These are phyloP conservation scores for Platanthera guangdongensis DNA, from an alignment of 106 monocot genomes.

Conservation along the genomic window DNA sequence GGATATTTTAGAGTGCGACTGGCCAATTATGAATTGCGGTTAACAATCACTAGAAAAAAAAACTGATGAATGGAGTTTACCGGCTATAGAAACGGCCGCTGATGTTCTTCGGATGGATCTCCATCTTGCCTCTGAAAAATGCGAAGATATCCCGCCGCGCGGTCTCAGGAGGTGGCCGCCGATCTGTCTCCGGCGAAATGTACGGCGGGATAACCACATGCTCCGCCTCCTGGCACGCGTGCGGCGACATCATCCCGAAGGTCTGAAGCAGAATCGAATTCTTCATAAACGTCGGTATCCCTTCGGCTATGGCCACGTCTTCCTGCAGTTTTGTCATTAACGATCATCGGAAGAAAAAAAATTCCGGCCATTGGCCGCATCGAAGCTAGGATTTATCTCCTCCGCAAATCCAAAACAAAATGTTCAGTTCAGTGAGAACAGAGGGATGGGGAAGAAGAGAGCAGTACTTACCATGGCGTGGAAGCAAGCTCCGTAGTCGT, in stretches of 20 bases:
- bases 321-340: constrained; percentile 22
- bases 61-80: constrained; percentile 6
- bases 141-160: constrained; percentile 58
- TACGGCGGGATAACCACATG: constrained; percentile 88
- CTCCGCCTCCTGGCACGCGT: constrained; percentile 69
- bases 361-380: too few relatives aligned
- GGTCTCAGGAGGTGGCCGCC: constrained; percentile 24
- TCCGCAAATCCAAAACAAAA: neutral
- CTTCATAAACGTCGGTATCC: constrained; percentile 66
- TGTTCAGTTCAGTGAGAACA: neutral
- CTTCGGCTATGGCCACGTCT: constrained; percentile 57
- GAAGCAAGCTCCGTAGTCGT: constrained; percentile 94
- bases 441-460: neutral
- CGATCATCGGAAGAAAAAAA: neutral
- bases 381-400: too few relatives aligned
- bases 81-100: constrained; percentile 85
- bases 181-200: constrained; percentile 30
- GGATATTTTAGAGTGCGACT: too few relatives aligned
- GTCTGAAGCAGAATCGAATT: constrained; percentile 73
- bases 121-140: constrained; percentile 95
- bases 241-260: constrained; percentile 47
- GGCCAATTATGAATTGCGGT: too few relatives aligned
- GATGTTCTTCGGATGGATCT: constrained; percentile 96
- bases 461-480: constrained; percentile 53
- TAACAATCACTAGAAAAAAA: too few relatives aligned